Percentiles rank a stretch among this genome's conserved stretches.
These are phyloP conservation scores for Nepenthes gracilis DNA, from an alignment of 148 eudicot species.

Conservation along the genomic window DNA sequence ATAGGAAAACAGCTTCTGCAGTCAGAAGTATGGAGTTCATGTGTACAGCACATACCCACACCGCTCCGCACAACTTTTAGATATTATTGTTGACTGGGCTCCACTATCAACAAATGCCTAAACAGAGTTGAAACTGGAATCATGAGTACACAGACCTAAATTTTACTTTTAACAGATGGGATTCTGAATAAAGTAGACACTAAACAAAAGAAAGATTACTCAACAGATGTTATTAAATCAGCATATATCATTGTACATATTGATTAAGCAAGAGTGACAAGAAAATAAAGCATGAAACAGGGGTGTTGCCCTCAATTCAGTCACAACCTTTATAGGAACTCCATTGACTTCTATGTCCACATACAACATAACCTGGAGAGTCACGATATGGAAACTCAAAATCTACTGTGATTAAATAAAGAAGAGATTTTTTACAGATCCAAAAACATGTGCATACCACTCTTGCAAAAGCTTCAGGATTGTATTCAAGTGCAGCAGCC, in stretches of 20 bases:
- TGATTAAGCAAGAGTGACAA: too few relatives aligned
- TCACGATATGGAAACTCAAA: background rate
- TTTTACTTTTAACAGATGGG: background rate
- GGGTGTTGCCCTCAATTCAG: background rate
- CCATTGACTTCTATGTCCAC: conserved; percentile 99
- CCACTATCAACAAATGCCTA: conserved; percentile 99
- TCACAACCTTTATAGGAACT: conserved; percentile 86
- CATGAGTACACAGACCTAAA: background rate
- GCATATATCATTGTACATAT: too few relatives aligned
- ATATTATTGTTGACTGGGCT: conserved; percentile 96
- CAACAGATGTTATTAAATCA: background rate
- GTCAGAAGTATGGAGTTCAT: too few relatives aligned
- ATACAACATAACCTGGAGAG: conserved; percentile 85
- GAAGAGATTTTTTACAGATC: background rate
- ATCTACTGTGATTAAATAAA: background rate
- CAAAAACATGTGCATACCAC: conserved; percentile 52
- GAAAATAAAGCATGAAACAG: too few relatives aligned
- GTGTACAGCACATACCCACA: conserved; percentile 56
- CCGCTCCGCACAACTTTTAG: conserved; percentile 94
- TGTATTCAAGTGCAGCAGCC: conserved; percentile 93
- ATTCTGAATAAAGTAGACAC: background rate
- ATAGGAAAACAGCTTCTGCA: background rate
- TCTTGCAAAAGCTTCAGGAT: conserved; percentile 96
- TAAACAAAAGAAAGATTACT: background rate
- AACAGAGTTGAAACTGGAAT: conserved; percentile 4